Conservation (phyloP, 768 basidiomycete species). For the Coprinopsis cinerea region DNA sequence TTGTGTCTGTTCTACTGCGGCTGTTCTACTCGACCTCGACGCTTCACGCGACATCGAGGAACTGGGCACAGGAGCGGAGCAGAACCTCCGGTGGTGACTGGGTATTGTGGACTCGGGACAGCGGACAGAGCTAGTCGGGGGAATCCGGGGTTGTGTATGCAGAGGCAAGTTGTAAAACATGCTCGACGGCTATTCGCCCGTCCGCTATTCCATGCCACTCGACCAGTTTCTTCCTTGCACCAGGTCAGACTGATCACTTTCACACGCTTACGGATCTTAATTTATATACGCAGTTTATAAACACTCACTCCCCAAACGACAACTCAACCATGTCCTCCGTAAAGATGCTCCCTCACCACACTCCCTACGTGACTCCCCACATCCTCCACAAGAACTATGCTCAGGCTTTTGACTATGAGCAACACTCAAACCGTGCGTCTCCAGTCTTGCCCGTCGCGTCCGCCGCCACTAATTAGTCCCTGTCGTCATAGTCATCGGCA, state of each 20-base stretch:
- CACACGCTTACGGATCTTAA: slow-evolving; percentile 17
- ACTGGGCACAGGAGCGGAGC: too few species aligned
- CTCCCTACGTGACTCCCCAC: slow-evolving; percentile 84
- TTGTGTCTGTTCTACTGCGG: too few species aligned
- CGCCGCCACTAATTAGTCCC: slow-evolving; percentile 3
- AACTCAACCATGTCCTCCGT: slow-evolving; percentile 5
- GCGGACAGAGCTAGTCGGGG: slow-evolving; percentile 15
- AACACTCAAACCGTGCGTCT: slow-evolving; percentile 49
- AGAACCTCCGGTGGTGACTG: too few species aligned
- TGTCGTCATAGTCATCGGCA: slow-evolving; percentile 75
- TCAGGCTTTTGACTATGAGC: slow-evolving; percentile 63
- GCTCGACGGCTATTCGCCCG: background rate
- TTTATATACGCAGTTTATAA: slow-evolving; percentile 11
- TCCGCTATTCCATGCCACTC: slow-evolving; percentile 1
- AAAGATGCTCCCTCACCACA: slow-evolving; percentile 66
- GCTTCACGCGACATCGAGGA: too few species aligned
- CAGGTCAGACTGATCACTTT: slow-evolving; percentile 5
- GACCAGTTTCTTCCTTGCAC: background rate
- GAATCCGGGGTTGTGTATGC: slow-evolving; percentile 5
- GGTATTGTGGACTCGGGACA: slow-evolving; percentile 3
- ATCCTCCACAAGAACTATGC: slow-evolving; percentile 87
- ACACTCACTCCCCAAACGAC: background rate
- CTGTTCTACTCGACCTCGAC: too few species aligned
- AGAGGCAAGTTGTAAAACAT: slow-evolving; percentile 3
- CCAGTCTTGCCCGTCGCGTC: background rate